Base-by-base conservation (phyloP, 2,329 filamentous ascomycete genomes). In the Cadophora sp. region DNA sequence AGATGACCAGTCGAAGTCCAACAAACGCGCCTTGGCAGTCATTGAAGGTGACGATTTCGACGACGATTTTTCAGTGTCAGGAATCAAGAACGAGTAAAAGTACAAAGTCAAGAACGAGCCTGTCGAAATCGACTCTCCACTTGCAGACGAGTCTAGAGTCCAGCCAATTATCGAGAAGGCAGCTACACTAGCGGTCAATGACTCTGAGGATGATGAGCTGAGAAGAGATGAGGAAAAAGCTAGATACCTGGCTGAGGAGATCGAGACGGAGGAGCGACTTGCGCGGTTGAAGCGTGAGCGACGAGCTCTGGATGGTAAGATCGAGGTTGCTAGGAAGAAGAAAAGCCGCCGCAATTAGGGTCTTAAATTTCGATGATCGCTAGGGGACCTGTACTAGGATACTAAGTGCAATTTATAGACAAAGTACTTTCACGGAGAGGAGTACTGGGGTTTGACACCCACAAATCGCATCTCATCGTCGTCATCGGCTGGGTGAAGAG, bases 1-100 rank as follows among this genome's bases (percentile, higher is more conserved):
- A 50, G 22, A 47, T 20, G 27, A 22, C 36, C 56, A 60, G 33
- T 30, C 61, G 5, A n/a, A 63, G 22, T 48, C 47, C n/a, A 22
- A 48, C 4, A 48, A 48, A 20, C 47, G 20, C 22, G 47, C 20
- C 2, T 4, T 47, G 20, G 6, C 43, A 5, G n/a, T 47, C 18
- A 43, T 41, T 22, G 30, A 24, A 18, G 18, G 58, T 59, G 61
- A 56, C 43, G 8, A 65, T 62, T 7, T 18, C 33, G 2, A 30
- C 48, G 13, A 51, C 36, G 22, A 22, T n/a, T 0, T 24, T 6
- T 1, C 53, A 65, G 16, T n/a, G 55, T n/a, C 22, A 60, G 1
- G 18, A 27, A 14, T 53, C 13, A 53, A 33, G 11, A 27, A 18
- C 24, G 8, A 5, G 3, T 13, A 18, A 4, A 18, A 16, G 6